phyloP scores from a whole-genome alignment of 106 monocot genomes.

The Platanthera guangdongensis region DNA sequence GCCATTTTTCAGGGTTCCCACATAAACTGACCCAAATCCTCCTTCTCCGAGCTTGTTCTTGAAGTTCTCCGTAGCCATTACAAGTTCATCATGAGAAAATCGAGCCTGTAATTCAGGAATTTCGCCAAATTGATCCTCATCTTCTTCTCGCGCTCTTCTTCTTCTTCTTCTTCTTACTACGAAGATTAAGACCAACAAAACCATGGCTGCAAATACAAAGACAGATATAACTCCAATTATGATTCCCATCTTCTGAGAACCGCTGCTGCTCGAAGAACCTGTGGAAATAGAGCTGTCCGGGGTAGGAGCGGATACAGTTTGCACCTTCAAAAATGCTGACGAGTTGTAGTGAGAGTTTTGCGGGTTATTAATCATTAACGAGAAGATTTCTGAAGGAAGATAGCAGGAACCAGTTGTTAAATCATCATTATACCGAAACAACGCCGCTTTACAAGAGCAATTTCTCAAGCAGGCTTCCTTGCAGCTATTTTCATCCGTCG shows the following conservation, averaged over 20 bases:
- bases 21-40: slow-evolving; percentile 13
- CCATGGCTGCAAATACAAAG: neutral
- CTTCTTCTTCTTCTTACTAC: slow-evolving; percentile 6
- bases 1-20: slow-evolving; percentile 9
- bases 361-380: slow-evolving; percentile 23
- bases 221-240: too few relatives aligned
- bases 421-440: slow-evolving; percentile 28
- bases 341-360: slow-evolving; percentile 18
- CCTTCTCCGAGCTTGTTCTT: slow-evolving; percentile 6
- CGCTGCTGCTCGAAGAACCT: too few relatives aligned
- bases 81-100: slow-evolving; percentile 18
- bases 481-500: slow-evolving; percentile 20
- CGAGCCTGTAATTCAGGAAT: slow-evolving; percentile 30
- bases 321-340: slow-evolving; percentile 44
- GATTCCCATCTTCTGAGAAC: neutral
- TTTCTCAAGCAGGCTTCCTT: slow-evolving; percentile 35
- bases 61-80: slow-evolving; percentile 1
- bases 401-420: slow-evolving; percentile 27
- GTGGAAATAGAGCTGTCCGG: neutral
- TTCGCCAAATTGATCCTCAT: slow-evolving; percentile 25
- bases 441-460: slow-evolving; percentile 34
- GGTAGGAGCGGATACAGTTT: neutral
- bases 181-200: neutral
- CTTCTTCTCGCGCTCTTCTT: slow-evolving; percentile 8
- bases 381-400: slow-evolving; percentile 24